Base-by-base conservation (phyloP, 352 stramenopile species). In the Phytophthora multivora region DNA sequence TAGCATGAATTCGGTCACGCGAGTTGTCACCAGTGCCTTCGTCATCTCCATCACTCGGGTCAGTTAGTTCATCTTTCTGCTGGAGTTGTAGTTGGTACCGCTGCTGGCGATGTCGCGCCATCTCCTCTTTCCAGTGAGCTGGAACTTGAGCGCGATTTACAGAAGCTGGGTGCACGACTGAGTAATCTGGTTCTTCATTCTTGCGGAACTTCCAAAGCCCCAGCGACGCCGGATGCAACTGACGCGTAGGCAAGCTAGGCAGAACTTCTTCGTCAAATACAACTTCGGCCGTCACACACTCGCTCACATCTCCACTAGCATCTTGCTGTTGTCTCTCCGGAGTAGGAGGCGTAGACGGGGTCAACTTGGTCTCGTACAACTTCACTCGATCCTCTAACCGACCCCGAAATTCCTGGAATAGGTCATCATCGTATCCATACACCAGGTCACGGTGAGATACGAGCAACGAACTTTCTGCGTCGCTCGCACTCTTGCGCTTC, bases 391-490 rank as follows among this genome's bases (percentile, higher is more conserved):
- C 49, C 57, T 88, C 73, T 9, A 94, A 51, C 5, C 59, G 73
- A 23, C 16, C 33, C 1, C 77, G 67, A 33, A 86, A 93, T 0
- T 72, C 58, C n/a, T 73, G 41, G 55, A 90, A 96, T 45, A 82
- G 51, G 31, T 86, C 75, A 40, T 94, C 87, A 49, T 96, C 78
- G 53, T 93, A 96, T 48, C 81, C 79, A 43, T 84, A 80, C 7
- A 94, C 87, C 8, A 96, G 60, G 12, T 91, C 72, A 11, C 71
- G 71, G 60, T 90, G 66, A 6, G 71, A 85, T 51, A 19, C 45
- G 21, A 74, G 36, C 21, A 92, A 48, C 0, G 51, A 59, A 1
- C 18, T 35, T 31, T 68, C 49, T 7, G 40, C 26, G 26, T 77
- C 31, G 9, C 46, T n/a, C 36, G 25, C 33, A n/a, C 18, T 36